Conservation (phyloP, 306 rosid species). For the Quillaja saponaria region DNA sequence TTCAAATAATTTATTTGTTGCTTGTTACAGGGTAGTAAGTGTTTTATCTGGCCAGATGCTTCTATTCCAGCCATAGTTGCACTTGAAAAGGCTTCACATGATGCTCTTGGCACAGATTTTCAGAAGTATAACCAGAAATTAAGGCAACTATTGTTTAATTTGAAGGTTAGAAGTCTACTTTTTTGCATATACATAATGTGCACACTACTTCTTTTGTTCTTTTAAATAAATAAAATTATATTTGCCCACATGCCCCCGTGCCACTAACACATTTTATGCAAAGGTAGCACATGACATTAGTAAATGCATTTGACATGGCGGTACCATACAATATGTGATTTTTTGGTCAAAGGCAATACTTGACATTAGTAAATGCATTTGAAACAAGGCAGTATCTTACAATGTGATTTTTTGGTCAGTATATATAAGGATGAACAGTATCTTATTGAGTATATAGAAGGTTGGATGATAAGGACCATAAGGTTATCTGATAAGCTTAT, state of each 20-base stretch:
- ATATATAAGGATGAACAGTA: too few species aligned
- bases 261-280: not conserved
- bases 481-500: too few species aligned
- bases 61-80: constrained; percentile 72
- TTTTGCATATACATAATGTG: constrained; percentile 12
- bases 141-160: constrained; percentile 63
- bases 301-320: too few species aligned
- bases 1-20: not conserved
- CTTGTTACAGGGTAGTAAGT: constrained; percentile 50
- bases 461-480: too few species aligned
- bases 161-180: constrained; percentile 61
- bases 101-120: constrained; percentile 60
- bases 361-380: too few species aligned
- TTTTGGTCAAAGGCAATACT: too few species aligned
- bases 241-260: not conserved
- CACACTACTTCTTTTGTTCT: not conserved
- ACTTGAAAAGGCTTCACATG: constrained; percentile 83
- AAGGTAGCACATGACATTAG: too few species aligned
- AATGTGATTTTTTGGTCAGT: too few species aligned
- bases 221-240: constrained; percentile 3
- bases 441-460: too few species aligned
- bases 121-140: constrained; percentile 89
- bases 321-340: too few species aligned
- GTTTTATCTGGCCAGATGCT: constrained; percentile 85
- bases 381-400: too few species aligned